Conservation (phyloP, 345 rosid species). For the Citrus sp. region DNA sequence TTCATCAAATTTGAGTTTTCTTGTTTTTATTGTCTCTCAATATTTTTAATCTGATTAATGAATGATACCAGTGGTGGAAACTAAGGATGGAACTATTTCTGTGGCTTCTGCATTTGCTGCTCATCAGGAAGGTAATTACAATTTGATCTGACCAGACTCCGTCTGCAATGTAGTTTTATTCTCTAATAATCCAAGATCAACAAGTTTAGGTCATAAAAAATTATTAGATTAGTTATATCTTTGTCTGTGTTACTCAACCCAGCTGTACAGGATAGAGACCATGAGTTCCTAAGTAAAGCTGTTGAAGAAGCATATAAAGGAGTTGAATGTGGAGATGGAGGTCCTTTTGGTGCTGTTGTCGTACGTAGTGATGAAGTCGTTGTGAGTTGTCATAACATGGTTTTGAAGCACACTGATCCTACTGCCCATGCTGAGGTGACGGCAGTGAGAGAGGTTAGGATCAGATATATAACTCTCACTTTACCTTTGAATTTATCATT, state of each 20-base stretch:
- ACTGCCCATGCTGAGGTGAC: conserved; percentile 99
- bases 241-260: conserved; percentile 31
- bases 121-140: conserved; percentile 71
- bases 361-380: conserved; percentile 74
- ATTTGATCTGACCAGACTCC: background rate
- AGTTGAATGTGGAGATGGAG: conserved; percentile 95
- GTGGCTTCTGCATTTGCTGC: conserved; percentile 91
- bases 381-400: conserved; percentile 96
- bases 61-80: conserved; percentile 55
- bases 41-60: background rate
- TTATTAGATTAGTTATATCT: background rate
- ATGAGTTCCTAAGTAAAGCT: conserved; percentile 72
- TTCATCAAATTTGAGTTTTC: background rate
- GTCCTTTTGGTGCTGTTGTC: conserved; percentile 98
- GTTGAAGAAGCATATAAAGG: conserved; percentile 99
- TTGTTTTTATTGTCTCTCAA: no score
- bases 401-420: conserved; percentile 79
- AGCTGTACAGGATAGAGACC: conserved; percentile 90
- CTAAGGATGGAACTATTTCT: conserved; percentile 79
- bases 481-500: background rate
- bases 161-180: background rate
- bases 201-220: background rate
- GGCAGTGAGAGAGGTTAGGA: conserved; percentile 86
- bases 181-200: background rate
- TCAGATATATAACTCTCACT: background rate